phyloP scores from a whole-genome alignment of 441 rosid species.

The Dalechampia spathulata region DNA sequence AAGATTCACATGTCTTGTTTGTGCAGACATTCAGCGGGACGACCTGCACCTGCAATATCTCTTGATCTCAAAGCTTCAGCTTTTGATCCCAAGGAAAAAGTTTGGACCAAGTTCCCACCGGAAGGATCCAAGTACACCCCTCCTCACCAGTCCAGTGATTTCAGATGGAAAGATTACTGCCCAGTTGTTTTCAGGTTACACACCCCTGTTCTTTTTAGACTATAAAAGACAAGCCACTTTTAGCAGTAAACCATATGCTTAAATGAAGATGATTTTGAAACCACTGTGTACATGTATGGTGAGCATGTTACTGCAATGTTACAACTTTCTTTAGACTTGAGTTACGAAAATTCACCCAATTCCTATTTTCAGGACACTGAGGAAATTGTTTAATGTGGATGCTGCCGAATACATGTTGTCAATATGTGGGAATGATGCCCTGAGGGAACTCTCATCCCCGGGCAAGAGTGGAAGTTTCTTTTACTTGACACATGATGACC shows the following conservation, averaged over 20 bases:
- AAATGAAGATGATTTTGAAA: too few species aligned
- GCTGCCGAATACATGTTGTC: slow-evolving; percentile 97
- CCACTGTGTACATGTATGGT: too few species aligned
- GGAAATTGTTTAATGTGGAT: slow-evolving; percentile 86
- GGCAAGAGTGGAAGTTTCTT: slow-evolving; percentile 99
- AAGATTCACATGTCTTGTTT: too few species aligned
- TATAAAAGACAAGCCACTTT: too few species aligned
- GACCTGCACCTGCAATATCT: slow-evolving; percentile 79
- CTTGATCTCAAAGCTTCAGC: slow-evolving; percentile 85
- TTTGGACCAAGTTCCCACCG: slow-evolving; percentile 94
- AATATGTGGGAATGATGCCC: slow-evolving; percentile 92
- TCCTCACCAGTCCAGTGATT: slow-evolving; percentile 92
- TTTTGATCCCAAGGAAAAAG: slow-evolving; percentile 91
- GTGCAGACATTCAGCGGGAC: slow-evolving; percentile 83
- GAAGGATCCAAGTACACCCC: slow-evolving; percentile 96
- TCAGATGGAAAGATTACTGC: slow-evolving; percentile 97
- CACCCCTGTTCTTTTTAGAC: neutral
- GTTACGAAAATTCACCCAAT: slow-evolving; percentile 6
- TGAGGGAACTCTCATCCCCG: slow-evolving; percentile 94
- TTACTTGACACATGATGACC: slow-evolving; percentile 85
- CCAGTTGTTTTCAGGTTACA: slow-evolving; percentile 93
- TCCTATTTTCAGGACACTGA: slow-evolving; percentile 62
- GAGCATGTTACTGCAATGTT: too few species aligned
- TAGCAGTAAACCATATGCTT: too few species aligned
- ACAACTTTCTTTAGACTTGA: too few species aligned